Conservation (phyloP, 306 rosid genomes). For the Vigna radiata region DNA sequence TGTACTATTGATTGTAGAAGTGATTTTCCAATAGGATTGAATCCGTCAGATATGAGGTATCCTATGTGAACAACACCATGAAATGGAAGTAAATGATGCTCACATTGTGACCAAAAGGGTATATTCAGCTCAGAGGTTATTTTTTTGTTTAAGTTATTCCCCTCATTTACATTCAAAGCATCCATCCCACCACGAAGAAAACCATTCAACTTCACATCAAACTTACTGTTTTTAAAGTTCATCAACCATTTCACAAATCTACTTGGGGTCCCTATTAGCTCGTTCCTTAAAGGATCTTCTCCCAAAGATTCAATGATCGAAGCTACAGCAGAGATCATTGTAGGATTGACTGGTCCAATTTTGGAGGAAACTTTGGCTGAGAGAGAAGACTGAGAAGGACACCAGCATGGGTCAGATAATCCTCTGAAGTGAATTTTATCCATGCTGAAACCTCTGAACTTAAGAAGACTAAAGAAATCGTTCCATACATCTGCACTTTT, state of each 20-base stretch:
- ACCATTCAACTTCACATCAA: constrained; percentile 76
- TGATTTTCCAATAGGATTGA: constrained; percentile 64
- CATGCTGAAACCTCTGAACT: constrained; percentile 63
- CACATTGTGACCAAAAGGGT: constrained; percentile 92
- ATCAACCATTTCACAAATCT: constrained; percentile 84
- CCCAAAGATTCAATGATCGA: constrained; percentile 84
- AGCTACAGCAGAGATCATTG: constrained; percentile 69
- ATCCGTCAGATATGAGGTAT: constrained; percentile 56
- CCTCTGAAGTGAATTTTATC: constrained; percentile 51
- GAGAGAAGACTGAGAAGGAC: constrained; percentile 63
- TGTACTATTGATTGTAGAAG: constrained; percentile 76
- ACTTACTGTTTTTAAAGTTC: constrained; percentile 68
- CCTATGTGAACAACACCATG: constrained; percentile 93
- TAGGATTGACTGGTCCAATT: constrained; percentile 52
- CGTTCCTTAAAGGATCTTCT: constrained; percentile 88
- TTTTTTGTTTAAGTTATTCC: constrained; percentile 45
- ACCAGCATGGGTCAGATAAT: constrained; percentile 62
- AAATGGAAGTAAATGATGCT: constrained; percentile 96
- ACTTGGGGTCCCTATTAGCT: constrained; percentile 81
- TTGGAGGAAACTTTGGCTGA: constrained; percentile 59
- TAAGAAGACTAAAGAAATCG: constrained; percentile 79
- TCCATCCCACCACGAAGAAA: constrained; percentile 51
- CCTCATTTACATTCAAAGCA: constrained; percentile 43
- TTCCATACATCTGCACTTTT: constrained; percentile 65
- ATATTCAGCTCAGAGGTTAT: constrained; percentile 66